phyloP scores from a whole-genome alignment of 495 filamentous ascomycete species.

The Trichoderma reesei region DNA sequence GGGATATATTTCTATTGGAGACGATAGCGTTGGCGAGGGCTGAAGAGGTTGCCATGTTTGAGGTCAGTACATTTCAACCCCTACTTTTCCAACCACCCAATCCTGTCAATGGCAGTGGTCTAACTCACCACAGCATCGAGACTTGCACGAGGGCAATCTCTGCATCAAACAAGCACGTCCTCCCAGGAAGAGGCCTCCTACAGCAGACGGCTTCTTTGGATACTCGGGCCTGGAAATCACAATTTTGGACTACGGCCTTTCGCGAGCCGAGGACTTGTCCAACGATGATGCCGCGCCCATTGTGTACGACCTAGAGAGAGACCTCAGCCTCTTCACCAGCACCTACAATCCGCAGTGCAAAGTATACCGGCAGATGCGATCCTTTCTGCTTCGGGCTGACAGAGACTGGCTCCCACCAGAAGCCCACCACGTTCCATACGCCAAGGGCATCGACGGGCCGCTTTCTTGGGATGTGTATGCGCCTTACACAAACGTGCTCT shows the following conservation, averaged over 20 bases:
- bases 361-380: conserved; percentile 44
- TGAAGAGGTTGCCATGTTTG: conserved; percentile 63
- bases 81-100: background rate
- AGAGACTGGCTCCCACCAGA: conserved; percentile 22
- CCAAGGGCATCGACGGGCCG: conserved; percentile 22
- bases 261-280: conserved; percentile 42
- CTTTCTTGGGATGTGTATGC: conserved; percentile 30
- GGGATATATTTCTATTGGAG: conserved; percentile 80
- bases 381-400: conserved; percentile 32
- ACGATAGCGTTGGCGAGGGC: conserved; percentile 67
- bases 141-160: conserved; percentile 81
- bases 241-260: conserved; percentile 85
- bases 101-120: too few relatives aligned
- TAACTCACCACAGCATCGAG: conserved; percentile 53
- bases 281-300: conserved; percentile 15
- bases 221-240: conserved; percentile 65
- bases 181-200: conserved; percentile 21
- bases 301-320: conserved; percentile 42
- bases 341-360: conserved; percentile 37
- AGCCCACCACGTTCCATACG: conserved; percentile 28
- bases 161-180: conserved; percentile 48
- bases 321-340: conserved; percentile 41
- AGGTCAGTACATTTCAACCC: conserved; percentile 35
- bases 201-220: conserved; percentile 46
- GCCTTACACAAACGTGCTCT: conserved; percentile 46